These are phyloP conservation scores for Lecanoromycetidae sp. DNA, from an alignment of 2,329 filamentous ascomycete genomes.

Conservation along the genomic window DNA sequence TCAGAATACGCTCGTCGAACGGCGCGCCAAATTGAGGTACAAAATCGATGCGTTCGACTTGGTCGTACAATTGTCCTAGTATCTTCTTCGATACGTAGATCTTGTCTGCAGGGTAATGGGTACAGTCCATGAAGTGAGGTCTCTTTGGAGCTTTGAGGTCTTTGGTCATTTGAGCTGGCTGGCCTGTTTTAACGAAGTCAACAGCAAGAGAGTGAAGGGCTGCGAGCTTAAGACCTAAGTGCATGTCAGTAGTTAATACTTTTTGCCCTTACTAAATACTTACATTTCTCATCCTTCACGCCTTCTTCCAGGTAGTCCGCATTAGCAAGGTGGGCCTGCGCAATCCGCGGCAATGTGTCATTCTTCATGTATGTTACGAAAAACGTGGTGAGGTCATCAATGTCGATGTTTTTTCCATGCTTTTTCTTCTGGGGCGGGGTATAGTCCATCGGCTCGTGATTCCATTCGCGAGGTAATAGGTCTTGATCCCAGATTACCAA, in stretches of 20 bases:
- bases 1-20: constrained; percentile 67
- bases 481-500: constrained; percentile 80
- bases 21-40: constrained; percentile 55
- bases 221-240: constrained; percentile 55
- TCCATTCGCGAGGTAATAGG: constrained; percentile 59
- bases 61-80: constrained; percentile 72
- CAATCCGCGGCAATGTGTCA: constrained; percentile 67
- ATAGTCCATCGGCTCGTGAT: constrained; percentile 68
- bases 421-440: constrained; percentile 44
- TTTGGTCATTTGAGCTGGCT: constrained; percentile 55
- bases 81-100: constrained; percentile 58
- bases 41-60: constrained; percentile 57
- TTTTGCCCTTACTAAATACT: constrained; percentile 22
- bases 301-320: constrained; percentile 54
- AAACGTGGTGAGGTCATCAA: constrained; percentile 66
- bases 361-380: constrained; percentile 92
- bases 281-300: constrained; percentile 57
- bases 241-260: constrained; percentile 8
- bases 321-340: constrained; percentile 65
- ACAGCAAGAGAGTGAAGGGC: constrained; percentile 79
- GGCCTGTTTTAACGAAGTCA: constrained; percentile 85
- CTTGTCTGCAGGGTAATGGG: constrained; percentile 31
- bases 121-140: constrained; percentile 84
- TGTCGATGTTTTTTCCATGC: constrained; percentile 51
- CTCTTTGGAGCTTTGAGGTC: constrained; percentile 50